Conservation (phyloP, 2,329 filamentous ascomycete genomes). For the Ambrosiella xylebori region DNA sequence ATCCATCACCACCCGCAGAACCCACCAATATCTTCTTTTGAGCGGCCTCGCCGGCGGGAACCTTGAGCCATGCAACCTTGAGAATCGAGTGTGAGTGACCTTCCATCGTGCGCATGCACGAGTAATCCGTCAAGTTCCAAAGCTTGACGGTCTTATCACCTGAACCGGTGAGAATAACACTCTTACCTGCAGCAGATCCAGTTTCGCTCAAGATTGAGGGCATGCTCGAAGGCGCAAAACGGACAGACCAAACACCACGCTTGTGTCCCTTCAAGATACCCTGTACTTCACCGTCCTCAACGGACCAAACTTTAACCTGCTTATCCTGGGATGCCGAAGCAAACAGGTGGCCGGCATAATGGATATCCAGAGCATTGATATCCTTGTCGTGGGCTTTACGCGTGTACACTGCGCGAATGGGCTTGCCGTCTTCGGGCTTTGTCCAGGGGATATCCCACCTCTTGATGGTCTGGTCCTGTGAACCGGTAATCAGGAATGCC, state of each 20-base stretch:
- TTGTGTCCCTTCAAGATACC: conserved; percentile 86
- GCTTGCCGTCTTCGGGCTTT: conserved; percentile 25
- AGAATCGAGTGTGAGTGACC: conserved; percentile 91
- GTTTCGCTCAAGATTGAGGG: conserved; percentile 57
- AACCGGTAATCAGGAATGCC: conserved; percentile 73
- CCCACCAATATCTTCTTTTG: conserved; percentile 52
- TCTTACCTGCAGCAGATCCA: conserved; percentile 57
- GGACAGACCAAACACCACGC: conserved; percentile 88
- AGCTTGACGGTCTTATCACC: conserved; percentile 93
- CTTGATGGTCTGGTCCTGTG: conserved; percentile 90
- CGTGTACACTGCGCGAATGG: conserved; percentile 58
- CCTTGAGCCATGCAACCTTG: conserved; percentile 74
- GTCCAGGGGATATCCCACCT: conserved; percentile 65
- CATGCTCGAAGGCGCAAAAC: conserved; percentile 66
- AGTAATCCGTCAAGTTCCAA: conserved; percentile 86
- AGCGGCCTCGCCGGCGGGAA: conserved; percentile 28
- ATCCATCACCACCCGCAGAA: conserved; percentile 78
- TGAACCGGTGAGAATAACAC: conserved; percentile 73
- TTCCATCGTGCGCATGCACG: conserved; percentile 83
- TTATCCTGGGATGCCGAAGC: conserved; percentile 94
- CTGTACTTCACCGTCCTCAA: conserved; percentile 73
- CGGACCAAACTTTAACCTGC: conserved; percentile 92
- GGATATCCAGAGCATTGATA: conserved; percentile 84
- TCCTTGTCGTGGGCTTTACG: conserved; percentile 97
- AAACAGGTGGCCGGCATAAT: conserved; percentile 59